Evolutionary conservation across 768 basidiomycete species (phyloP).

Genomic region (Myochromella boudieri): DNA sequence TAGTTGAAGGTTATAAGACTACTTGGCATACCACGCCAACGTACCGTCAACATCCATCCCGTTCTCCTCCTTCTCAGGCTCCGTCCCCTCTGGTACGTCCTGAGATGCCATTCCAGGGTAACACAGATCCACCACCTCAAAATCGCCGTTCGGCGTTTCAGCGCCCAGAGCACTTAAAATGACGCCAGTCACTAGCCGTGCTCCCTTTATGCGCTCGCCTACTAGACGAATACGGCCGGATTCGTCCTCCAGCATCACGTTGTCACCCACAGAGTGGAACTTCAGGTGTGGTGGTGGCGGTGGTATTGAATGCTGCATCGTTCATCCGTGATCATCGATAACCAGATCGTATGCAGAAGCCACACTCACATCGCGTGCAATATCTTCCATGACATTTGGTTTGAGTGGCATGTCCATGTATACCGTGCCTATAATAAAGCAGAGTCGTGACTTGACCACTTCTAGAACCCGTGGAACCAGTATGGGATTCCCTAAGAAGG

Average conservation of each 20-base stretch:
- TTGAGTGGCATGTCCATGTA: conserved; percentile 99
- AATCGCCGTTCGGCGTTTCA: conserved; percentile 88
- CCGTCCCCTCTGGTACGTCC: conserved; percentile 25
- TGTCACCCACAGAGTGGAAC: conserved; percentile 76
- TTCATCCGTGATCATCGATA: not conserved
- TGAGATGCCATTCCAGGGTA: conserved; percentile 82
- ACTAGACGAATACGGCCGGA: conserved; percentile 89
- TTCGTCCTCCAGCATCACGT: conserved; percentile 92
- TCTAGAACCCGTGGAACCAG: conserved; percentile 85
- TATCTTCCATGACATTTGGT: conserved; percentile 95
- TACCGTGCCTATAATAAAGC: conserved; percentile 91
- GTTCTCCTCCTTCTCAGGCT: conserved; percentile 24
- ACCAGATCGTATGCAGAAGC: conserved; percentile 1
- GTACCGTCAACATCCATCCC: conserved; percentile 73
- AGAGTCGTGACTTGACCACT: conserved; percentile 79
- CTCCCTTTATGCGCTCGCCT: conserved; percentile 63
- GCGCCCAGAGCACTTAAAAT: conserved; percentile 89
- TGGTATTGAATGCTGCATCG: conserved; percentile 78
- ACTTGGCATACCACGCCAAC: conserved; percentile 19
- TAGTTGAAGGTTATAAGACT: conserved; percentile 6
- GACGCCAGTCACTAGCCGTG: conserved; percentile 83
- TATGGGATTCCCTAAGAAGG: conserved; percentile 56
- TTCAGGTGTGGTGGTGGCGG: conserved; percentile 77
- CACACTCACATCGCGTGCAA: conserved; percentile 82
- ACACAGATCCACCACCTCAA: conserved; percentile 90